A percentile compares a stretch with the other conserved stretches of the same genome.
phyloP scores from a whole-genome alignment of 163 green algal genomes.

The Chloromonas sp. region DNA sequence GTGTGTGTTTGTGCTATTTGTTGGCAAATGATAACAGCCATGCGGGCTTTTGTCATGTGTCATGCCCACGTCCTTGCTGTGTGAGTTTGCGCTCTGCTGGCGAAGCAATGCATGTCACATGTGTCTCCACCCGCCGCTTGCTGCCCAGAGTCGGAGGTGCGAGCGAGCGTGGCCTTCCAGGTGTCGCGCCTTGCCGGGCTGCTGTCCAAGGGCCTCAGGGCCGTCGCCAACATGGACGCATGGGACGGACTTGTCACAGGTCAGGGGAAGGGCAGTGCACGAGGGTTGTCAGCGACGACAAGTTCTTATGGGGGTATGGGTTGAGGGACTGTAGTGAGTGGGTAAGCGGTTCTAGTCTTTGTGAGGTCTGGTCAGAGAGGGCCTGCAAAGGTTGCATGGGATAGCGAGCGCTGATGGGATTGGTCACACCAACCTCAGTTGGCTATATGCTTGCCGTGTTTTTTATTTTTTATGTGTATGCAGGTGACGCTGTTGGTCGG shows the following conservation, averaged over 20 bases:
- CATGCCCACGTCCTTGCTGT: too few species aligned
- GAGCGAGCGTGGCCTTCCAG: constrained; percentile 89
- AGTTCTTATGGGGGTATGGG: neutral
- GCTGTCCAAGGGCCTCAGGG: constrained; percentile 46
- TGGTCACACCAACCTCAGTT: too few species aligned
- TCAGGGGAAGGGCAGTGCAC: constrained; percentile 1
- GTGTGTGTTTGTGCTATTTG: too few species aligned
- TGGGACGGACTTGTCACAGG: constrained; percentile 89
- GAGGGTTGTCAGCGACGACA: neutral
- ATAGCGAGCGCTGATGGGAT: too few species aligned
- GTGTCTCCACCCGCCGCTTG: too few species aligned
- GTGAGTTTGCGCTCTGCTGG: too few species aligned
- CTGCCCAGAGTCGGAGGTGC: constrained; percentile 77
- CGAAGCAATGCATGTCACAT: too few species aligned
- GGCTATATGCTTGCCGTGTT: too few species aligned
- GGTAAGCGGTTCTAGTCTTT: neutral
- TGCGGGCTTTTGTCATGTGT: too few species aligned
- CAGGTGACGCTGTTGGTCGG: constrained; percentile 45
- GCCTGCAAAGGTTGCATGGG: too few species aligned
- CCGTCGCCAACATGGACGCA: constrained; percentile 35
- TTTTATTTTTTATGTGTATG: neutral
- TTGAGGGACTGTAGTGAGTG: neutral
- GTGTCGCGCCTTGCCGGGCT: constrained; percentile 66
- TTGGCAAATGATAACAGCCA: too few species aligned
- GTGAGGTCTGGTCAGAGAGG: too few species aligned